Percentiles rank a stretch among this genome's conserved stretches.
Conservation (phyloP, 2,329 filamentous ascomycete species). For the Colletotrichum tanaceti region DNA sequence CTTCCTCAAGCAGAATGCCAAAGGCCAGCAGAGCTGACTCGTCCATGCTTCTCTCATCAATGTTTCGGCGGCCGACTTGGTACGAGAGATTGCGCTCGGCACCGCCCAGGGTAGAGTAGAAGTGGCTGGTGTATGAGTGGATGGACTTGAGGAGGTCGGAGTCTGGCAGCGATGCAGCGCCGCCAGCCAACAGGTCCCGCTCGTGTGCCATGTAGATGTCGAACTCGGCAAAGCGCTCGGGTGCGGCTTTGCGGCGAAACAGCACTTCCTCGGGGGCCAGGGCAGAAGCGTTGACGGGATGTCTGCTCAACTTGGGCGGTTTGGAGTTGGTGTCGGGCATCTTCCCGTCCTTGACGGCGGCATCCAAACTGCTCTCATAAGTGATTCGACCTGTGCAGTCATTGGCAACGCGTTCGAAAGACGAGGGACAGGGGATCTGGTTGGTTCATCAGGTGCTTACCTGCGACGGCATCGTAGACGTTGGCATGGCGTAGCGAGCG, state of each 20-base stretch:
- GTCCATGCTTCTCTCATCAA: slow-evolving; percentile 75
- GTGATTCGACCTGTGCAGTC: slow-evolving; percentile 33
- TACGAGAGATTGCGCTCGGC: slow-evolving; percentile 26
- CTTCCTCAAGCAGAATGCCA: slow-evolving; percentile 80
- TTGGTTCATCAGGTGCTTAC: slow-evolving; percentile 54
- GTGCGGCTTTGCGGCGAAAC: slow-evolving; percentile 73
- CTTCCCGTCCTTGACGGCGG: slow-evolving; percentile 19
- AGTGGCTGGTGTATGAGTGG: slow-evolving; percentile 75
- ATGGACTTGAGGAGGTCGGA: slow-evolving; percentile 77
- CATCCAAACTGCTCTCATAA: slow-evolving; percentile 11
- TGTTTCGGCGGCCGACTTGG: slow-evolving; percentile 45
- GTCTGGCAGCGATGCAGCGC: slow-evolving; percentile 67
- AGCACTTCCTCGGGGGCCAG: slow-evolving; percentile 78
- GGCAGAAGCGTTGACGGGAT: slow-evolving; percentile 48
- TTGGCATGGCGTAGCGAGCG: slow-evolving; percentile 57
- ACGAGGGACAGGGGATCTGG: neutral
- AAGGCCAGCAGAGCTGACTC: slow-evolving; percentile 82
- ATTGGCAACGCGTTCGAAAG: slow-evolving; percentile 8
- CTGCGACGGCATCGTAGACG: slow-evolving; percentile 79
- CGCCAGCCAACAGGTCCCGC: slow-evolving; percentile 60
- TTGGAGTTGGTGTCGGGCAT: slow-evolving; percentile 2
- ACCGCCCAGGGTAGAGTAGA: slow-evolving; percentile 64
- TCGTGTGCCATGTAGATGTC: slow-evolving; percentile 78
- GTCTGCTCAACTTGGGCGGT: slow-evolving; percentile 42
- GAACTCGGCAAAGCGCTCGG: slow-evolving; percentile 74